Evolutionary conservation across 768 basidiomycete genomes (phyloP).

Genomic region (Pleurotus tuoliensis): DNA sequence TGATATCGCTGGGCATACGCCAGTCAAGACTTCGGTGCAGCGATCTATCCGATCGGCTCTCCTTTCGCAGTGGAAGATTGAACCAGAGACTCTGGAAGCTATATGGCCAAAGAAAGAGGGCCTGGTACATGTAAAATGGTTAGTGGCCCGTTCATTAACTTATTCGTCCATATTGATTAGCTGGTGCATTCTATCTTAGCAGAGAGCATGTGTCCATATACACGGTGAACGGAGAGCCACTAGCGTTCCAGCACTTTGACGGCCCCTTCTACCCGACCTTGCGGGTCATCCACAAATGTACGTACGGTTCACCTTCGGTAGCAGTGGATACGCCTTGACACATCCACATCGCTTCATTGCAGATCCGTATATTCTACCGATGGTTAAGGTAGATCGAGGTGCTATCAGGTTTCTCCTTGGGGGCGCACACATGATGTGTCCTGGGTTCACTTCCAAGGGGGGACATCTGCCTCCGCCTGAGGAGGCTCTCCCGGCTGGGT

Average conservation of each 20-base stretch:
- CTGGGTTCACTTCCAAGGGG: conserved; percentile 90
- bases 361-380: conserved; percentile 92
- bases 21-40: conserved; percentile 91
- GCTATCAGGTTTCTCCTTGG: conserved; percentile 96
- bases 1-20: conserved; percentile 87
- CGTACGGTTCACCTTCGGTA: conserved; percentile 19
- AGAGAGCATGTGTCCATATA: conserved; percentile 95
- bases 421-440: conserved; percentile 96
- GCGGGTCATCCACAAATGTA: conserved; percentile 89
- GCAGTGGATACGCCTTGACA: conserved; percentile 2
- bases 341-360: conserved; percentile 6
- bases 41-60: conserved; percentile 78
- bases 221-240: conserved; percentile 78
- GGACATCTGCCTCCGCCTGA: conserved; percentile 80
- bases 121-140: conserved; percentile 94
- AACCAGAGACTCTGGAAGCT: conserved; percentile 77
- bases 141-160: conserved; percentile 22
- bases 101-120: conserved; percentile 99
- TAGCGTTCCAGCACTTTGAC: conserved; percentile 97
- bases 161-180: not conserved
- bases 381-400: conserved; percentile 89
- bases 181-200: conserved; percentile 38
- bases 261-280: conserved; percentile 90
- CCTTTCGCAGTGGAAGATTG: conserved; percentile 80
- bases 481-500: conserved; percentile 60